A percentile compares a stretch with the other conserved stretches of the same genome.
Conservation (phyloP, 139 green algal genomes). For the Chlamydomonas asymmetrica region DNA sequence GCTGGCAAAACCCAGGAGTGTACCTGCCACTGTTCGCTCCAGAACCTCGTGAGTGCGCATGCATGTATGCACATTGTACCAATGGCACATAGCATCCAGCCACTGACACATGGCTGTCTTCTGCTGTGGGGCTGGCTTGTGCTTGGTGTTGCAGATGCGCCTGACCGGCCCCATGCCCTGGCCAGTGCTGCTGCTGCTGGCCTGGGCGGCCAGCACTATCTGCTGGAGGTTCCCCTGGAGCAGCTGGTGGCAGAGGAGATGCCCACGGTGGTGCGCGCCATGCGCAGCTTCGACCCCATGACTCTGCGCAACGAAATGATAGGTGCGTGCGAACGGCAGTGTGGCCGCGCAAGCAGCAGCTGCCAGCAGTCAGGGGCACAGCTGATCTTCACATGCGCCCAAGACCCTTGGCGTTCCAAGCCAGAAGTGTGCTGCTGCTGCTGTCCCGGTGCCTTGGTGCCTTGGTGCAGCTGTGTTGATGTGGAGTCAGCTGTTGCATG, state of each 20-base stretch:
- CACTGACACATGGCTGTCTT: background rate
- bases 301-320: slow-evolving; percentile 10
- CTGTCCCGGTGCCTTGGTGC: background rate
- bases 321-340: background rate
- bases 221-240: background rate
- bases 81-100: background rate
- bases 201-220: background rate
- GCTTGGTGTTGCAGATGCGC: background rate
- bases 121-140: background rate
- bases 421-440: background rate
- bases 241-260: slow-evolving; percentile 14
- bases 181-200: background rate
- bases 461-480: background rate
- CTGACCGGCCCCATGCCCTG: slow-evolving; percentile 5
- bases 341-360: too few species aligned
- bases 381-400: background rate
- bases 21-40: background rate
- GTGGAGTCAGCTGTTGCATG: background rate
- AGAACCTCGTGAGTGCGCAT: too few species aligned
- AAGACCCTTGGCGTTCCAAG: background rate
- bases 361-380: too few species aligned
- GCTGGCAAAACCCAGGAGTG: background rate
- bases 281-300: slow-evolving; percentile 25
- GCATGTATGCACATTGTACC: too few species aligned
- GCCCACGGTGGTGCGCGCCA: slow-evolving; percentile 2